Base-by-base conservation (phyloP, 495 filamentous ascomycete genomes). In the Aspergillus nanangensis region DNA sequence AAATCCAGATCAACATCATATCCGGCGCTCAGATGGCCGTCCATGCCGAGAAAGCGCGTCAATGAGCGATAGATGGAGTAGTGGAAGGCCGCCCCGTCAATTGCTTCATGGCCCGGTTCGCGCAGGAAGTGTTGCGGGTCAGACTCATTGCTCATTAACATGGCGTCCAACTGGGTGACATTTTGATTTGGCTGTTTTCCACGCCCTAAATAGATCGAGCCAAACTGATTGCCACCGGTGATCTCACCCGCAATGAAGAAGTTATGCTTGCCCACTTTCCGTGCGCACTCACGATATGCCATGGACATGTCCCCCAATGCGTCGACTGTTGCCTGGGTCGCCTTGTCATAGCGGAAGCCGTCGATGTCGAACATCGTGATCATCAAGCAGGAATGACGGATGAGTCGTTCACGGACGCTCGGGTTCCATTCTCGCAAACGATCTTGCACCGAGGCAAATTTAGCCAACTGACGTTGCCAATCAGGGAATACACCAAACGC, bases 361-460 rank as follows among this genome's bases (percentile, higher is more conserved):
- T 86, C 82, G 24, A 86, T 76, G 50, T 86, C 82, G 11, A 86
- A 62, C 33, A 70, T 74, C 13, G 56, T 48, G 35, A 87, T 81
- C 5, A 78, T 65, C 61, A 86, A 78, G 55, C 83, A 87, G 2
- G 83, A 81, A 48, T 87, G 84, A n/a, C 71, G 76, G 36, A 78
- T 69, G 31, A 88, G 62, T 31, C 79, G 75, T 24, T 76, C 67
- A 14, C 71, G 61, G 0, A 87, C 84, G 18, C 69, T 65, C 1
- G 81, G 78, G 4, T 74, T 50, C 84, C 84, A 88, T 44, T 86
- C 84, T 9, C 84, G 77, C 14, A 88, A 65, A 46, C 84, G 81
- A 58, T 88, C 84, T 63, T 88, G 84, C 1, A 87, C 84, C 29
- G 76, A 84, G n/a, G 82, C 81, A 58, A 87, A 87, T 50, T 87